These are phyloP conservation scores for Aspergillus puulaauensis DNA, from an alignment of 2,329 filamentous ascomycete species.

Conservation along the genomic window DNA sequence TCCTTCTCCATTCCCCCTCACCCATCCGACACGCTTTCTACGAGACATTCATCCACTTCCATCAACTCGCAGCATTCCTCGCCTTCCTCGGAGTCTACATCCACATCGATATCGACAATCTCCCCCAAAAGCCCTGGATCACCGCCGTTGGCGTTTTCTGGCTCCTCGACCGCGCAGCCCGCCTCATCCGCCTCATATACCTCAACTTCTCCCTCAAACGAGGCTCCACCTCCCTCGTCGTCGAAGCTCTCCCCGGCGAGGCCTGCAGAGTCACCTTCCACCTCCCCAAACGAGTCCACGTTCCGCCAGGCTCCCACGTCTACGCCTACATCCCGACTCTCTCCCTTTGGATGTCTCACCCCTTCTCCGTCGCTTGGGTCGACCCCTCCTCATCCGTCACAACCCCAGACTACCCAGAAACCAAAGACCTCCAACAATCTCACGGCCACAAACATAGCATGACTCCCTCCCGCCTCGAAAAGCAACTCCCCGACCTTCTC, in stretches of 20 bases:
- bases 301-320: constrained; percentile 59
- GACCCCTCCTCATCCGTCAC: constrained; percentile 34
- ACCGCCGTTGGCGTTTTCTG: constrained; percentile 39
- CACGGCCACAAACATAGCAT: constrained; percentile 1
- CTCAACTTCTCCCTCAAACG: constrained; percentile 53
- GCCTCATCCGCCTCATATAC: constrained; percentile 51
- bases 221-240: constrained; percentile 52
- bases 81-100: constrained; percentile 46
- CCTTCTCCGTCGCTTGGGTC: constrained; percentile 50
- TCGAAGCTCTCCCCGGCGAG: constrained; percentile 60
- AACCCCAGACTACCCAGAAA: constrained; percentile 18
- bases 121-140: constrained; percentile 44
- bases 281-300: constrained; percentile 53
- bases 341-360: constrained; percentile 50
- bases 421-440: background rate
- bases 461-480: constrained; percentile 32
- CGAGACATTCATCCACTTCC: constrained; percentile 49
- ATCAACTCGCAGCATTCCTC: constrained; percentile 46
- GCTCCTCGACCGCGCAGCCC: constrained; percentile 45
- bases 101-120: constrained; percentile 42
- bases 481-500: constrained; percentile 28
- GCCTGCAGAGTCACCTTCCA: constrained; percentile 62
- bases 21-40: constrained; percentile 48
- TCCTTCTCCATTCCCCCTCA: constrained; percentile 46
- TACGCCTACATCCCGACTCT: constrained; percentile 59